Conservation (phyloP, 2,329 filamentous ascomycete species). For the Aspergillus awamori region DNA sequence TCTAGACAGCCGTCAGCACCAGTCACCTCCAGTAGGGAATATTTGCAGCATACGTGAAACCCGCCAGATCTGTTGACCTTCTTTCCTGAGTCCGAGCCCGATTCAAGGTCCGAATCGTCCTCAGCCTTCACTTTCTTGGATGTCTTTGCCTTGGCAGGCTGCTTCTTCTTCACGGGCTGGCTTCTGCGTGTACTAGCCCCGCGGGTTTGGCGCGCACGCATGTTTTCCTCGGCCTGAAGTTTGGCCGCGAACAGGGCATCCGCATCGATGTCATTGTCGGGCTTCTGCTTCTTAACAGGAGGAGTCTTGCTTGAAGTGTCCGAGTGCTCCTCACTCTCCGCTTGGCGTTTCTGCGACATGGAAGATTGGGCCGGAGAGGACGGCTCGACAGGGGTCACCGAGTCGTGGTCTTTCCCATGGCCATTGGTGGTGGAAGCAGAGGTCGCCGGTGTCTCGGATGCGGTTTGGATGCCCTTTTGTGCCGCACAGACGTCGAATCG, state of each 20-base stretch:
- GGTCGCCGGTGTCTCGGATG: conserved; percentile 29
- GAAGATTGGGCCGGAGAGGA: conserved; percentile 38
- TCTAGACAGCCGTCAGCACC: conserved; percentile 34
- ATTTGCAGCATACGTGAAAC: conserved; percentile 67
- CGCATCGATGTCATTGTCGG: conserved; percentile 69
- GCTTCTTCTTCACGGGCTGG: conserved; percentile 65
- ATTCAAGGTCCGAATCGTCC: conserved; percentile 78
- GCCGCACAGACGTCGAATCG: conserved; percentile 70
- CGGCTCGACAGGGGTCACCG: conserved; percentile 32
- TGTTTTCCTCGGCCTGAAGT: conserved; percentile 91
- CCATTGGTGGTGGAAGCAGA: conserved; percentile 37
- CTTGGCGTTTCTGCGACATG: conserved; percentile 45
- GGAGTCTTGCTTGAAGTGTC: conserved; percentile 41
- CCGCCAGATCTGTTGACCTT: conserved; percentile 77
- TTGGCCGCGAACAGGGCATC: conserved; percentile 86
- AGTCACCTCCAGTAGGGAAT: background rate
- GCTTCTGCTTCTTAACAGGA: conserved; percentile 63
- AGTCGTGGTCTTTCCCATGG: conserved; percentile 28
- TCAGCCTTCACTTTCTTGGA: conserved; percentile 72
- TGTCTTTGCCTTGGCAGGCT: conserved; percentile 50
- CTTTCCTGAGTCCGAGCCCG: conserved; percentile 62
- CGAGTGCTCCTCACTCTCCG: conserved; percentile 45
- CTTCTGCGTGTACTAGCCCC: conserved; percentile 67
- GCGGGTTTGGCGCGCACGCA: conserved; percentile 72
- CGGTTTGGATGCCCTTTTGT: conserved; percentile 42